These are phyloP conservation scores for Mikania micrantha DNA, from an alignment of 129 eudicot genomes.

Conservation along the genomic window DNA sequence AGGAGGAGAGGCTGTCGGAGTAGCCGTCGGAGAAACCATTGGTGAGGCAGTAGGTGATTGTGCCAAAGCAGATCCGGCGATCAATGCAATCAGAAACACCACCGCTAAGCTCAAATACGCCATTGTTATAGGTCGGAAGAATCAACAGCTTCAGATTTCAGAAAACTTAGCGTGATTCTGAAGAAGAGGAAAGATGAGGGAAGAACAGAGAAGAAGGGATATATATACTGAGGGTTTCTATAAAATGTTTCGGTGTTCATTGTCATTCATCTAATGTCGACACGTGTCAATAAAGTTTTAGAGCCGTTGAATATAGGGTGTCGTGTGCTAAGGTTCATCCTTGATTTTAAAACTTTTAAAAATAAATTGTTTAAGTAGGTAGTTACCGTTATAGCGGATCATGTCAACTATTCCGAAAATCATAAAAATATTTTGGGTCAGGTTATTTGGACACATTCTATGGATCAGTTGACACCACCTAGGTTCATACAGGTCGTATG, in stretches of 20 bases:
- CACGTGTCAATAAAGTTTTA: background rate
- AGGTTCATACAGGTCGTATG: too few species aligned
- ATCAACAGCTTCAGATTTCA: background rate
- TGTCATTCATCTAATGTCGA: background rate
- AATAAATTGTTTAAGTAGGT: too few species aligned
- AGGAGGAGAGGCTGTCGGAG: slow-evolving; percentile 43
- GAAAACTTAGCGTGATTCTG: background rate
- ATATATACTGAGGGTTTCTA: slow-evolving; percentile 9
- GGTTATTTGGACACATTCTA: too few species aligned
- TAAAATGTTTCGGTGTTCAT: background rate
- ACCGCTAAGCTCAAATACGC: slow-evolving; percentile 26
- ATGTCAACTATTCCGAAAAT: too few species aligned
- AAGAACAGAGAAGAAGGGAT: slow-evolving; percentile 3
- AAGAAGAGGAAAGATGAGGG: slow-evolving; percentile 6
- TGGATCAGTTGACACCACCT: too few species aligned
- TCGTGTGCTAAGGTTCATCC: slow-evolving; percentile 3
- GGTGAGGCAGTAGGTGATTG: slow-evolving; percentile 57
- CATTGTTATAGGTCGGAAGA: slow-evolving; percentile 23
- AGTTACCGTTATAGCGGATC: too few species aligned
- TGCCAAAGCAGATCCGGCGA: slow-evolving; percentile 51
- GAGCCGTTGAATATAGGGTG: slow-evolving; percentile 26
- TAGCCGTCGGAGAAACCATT: slow-evolving; percentile 26
- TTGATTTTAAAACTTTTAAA: background rate
- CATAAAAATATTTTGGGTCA: too few species aligned
- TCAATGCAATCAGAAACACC: slow-evolving; percentile 31